Evolutionary conservation across 495 filamentous ascomycete genomes (phyloP), one percentile per base, ranked within the genome.

Genomic region (Talaromyces proteolyticus): DNA sequence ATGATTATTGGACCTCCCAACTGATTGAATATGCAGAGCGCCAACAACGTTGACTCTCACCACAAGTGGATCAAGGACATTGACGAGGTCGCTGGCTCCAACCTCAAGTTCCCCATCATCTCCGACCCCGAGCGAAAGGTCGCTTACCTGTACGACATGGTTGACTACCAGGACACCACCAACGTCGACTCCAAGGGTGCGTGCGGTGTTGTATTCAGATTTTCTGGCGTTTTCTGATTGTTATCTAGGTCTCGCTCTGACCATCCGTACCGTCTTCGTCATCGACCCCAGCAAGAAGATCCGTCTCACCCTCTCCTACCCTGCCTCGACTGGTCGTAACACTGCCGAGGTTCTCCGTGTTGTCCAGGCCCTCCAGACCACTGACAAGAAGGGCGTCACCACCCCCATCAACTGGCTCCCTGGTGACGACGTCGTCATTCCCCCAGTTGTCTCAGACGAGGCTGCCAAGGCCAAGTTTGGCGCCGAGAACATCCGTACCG

Each of bases 201-300:
- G 58, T 24, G 36, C 11, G 10, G 10, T 19, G 11, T 29, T 12
- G 12, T 12, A 29, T 6, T 29, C 26, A 29, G 12, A 6, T 29
- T 5, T 29, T 34, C 8, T 34, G 14, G 14, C 29, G 14, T 34
- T 34, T 8, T 17, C 45, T 47, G 45, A 47, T 10, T 12, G 3
- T 23, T 21, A 12, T 29, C 51, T 44, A 57, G 45, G 43, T 54
- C 90, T 95, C 60, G 91, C 93, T 50, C 95, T 97, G 74, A 97
- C 93, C 65, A 96, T 98, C 77, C 91, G 93, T 64, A 95, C 89
- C 56, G 94, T 97, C 70, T 98, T 97, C 80, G 77, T 97, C 76
- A 94, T 98, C 69, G 93, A 97, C 77, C 94, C 93, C 49, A 95
- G 86, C 80, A 96, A 97, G 84, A 91, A 85, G 59, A 96, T 97